These are phyloP conservation scores for Trichomonas gallinae DNA, from an alignment of 208 protist genomes.

Conservation along the genomic window DNA sequence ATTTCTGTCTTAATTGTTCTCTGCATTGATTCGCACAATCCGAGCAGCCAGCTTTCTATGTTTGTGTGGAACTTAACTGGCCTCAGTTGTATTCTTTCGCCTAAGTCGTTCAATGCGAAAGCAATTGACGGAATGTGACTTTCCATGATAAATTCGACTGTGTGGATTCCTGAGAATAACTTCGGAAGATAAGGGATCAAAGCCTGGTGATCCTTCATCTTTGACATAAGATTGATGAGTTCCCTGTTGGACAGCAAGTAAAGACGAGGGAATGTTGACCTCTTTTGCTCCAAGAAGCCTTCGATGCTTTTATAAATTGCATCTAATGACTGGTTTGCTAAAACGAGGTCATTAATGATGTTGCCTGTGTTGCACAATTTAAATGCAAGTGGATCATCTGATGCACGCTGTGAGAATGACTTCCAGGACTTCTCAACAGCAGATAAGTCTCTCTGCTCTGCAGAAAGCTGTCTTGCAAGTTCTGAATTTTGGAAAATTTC, in stretches of 20 bases:
- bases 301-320: slow-evolving; percentile 84
- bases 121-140: not conserved
- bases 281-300: slow-evolving; percentile 62
- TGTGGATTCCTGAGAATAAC: slow-evolving; percentile 37
- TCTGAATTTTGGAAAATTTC: not conserved
- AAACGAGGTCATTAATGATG: not conserved
- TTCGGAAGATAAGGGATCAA: slow-evolving; percentile 50
- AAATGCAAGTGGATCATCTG: not conserved
- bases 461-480: not conserved
- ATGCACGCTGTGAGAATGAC: slow-evolving; percentile 29
- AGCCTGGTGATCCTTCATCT: slow-evolving; percentile 42
- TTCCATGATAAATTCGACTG: slow-evolving; percentile 24
- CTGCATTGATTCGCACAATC: slow-evolving; percentile 57
- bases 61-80: slow-evolving; percentile 67
- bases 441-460: not conserved
- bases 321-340: slow-evolving; percentile 62
- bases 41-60: slow-evolving; percentile 86
- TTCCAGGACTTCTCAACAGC: slow-evolving; percentile 42
- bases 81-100: slow-evolving; percentile 74
- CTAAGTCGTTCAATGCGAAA: slow-evolving; percentile 70
- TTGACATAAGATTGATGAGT: slow-evolving; percentile 82
- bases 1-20: not conserved
- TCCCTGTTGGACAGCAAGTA: slow-evolving; percentile 64
- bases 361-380: not conserved
- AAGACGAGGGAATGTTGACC: slow-evolving; percentile 48